Percentiles rank a stretch among this genome's conserved stretches.
These are phyloP conservation scores for Boletus fagicola DNA, from an alignment of 768 basidiomycete genomes.

Conservation along the genomic window DNA sequence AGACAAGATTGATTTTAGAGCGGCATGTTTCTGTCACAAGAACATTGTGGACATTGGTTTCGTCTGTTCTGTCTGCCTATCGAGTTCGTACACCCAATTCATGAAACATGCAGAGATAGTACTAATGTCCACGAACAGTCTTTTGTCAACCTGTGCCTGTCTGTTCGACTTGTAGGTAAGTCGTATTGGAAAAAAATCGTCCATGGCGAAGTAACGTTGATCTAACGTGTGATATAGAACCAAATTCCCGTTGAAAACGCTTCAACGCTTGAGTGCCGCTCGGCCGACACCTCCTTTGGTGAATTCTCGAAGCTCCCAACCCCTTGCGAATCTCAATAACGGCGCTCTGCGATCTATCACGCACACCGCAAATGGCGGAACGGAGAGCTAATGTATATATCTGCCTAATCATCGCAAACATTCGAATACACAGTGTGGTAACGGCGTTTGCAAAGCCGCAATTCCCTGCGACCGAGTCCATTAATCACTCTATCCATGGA, in stretches of 20 bases:
- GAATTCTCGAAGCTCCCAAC: constrained; percentile 32
- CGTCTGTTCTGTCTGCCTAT: constrained; percentile 97
- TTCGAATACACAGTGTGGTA: too few species aligned
- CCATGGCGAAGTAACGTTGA: not conserved
- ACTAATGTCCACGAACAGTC: constrained; percentile 47
- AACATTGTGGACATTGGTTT: constrained; percentile 95
- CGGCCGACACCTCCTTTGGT: constrained; percentile 40
- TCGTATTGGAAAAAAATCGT: constrained; percentile 12
- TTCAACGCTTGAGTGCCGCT: constrained; percentile 74
- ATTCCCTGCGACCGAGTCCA: not conserved
- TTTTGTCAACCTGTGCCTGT: constrained; percentile 94
- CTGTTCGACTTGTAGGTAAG: constrained; percentile 90
- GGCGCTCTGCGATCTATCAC: constrained; percentile 22
- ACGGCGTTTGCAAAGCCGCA: not conserved
- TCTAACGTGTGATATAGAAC: constrained; percentile 53
- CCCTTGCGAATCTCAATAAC: constrained; percentile 35
- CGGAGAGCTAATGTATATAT: constrained; percentile 11
- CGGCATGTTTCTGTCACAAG: constrained; percentile 99
- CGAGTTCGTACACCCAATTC: constrained; percentile 57
- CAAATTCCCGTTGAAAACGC: constrained; percentile 91
- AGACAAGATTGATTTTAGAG: constrained; percentile 95
- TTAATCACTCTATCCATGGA: constrained; percentile 19
- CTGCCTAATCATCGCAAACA: not conserved
- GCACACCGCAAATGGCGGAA: constrained; percentile 20
- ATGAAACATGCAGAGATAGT: not conserved